A percentile compares a stretch with the other conserved stretches of the same genome.
Conservation (phyloP, 2,329 filamentous ascomycete species). For the Colletotrichum noveboracense region DNA sequence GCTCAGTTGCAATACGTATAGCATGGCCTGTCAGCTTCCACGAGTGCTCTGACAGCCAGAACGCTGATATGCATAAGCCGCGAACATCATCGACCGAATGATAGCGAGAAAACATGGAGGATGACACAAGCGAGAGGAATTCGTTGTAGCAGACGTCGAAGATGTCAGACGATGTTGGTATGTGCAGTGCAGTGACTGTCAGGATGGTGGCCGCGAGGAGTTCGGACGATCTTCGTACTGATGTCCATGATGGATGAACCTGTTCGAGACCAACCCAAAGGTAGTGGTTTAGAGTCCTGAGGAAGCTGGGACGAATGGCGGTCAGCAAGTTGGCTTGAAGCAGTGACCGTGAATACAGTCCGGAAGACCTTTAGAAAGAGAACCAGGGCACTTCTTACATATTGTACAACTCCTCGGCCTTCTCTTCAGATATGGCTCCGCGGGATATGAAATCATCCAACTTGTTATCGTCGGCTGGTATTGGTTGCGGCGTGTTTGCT, state of each 20-base stretch:
- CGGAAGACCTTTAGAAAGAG: too few relatives aligned
- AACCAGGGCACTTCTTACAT: constrained; percentile 22
- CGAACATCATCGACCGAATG: constrained; percentile 65
- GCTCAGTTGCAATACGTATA: constrained; percentile 60
- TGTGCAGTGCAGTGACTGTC: constrained; percentile 64
- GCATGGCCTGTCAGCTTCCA: constrained; percentile 67
- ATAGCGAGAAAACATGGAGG: constrained; percentile 63
- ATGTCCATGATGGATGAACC: constrained; percentile 51
- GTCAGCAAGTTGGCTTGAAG: fast-evolving
- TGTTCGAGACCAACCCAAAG: constrained; percentile 58
- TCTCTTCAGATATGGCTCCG: constrained; percentile 46
- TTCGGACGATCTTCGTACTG: constrained; percentile 59
- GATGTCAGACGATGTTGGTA: constrained; percentile 55
- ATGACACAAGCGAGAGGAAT: constrained; percentile 60
- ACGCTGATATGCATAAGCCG: constrained; percentile 65
- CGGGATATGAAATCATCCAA: constrained; percentile 51
- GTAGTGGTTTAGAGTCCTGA: constrained; percentile 53
- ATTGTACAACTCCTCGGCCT: constrained; percentile 54
- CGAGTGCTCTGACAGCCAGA: constrained; percentile 66
- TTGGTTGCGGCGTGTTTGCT: not conserved
- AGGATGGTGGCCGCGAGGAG: constrained; percentile 62
- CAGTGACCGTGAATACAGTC: not conserved
- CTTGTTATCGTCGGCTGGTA: not conserved
- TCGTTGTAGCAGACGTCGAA: constrained; percentile 61
- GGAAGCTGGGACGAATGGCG: constrained; percentile 37